Percentiles rank a stretch among this genome's conserved stretches.
These are phyloP conservation scores for Lactifluus piperatus DNA, from an alignment of 768 basidiomycete species.

Conservation along the genomic window DNA sequence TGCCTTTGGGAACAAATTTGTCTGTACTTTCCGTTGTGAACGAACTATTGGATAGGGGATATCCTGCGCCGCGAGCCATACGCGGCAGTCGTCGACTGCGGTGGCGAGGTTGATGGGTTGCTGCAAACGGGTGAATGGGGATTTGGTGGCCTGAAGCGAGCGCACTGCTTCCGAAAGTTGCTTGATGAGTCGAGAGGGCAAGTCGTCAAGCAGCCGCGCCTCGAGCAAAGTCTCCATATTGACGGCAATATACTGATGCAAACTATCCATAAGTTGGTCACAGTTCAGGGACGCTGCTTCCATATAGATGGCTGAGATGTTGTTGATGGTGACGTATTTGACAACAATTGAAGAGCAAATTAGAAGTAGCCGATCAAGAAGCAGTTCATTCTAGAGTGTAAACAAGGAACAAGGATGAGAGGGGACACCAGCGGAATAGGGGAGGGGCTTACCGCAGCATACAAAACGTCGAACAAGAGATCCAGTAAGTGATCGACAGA, in stretches of 20 bases:
- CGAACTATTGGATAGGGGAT: conserved; percentile 49
- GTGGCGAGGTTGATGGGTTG: conserved; percentile 39
- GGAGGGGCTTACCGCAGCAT: conserved; percentile 56
- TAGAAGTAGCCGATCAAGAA: conserved; percentile 77
- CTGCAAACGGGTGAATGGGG: conserved; percentile 55
- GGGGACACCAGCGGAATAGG: not conserved
- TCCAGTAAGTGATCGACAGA: conserved; percentile 71
- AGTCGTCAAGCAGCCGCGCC: conserved; percentile 66
- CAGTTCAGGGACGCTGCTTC: conserved; percentile 80
- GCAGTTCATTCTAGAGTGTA: conserved; percentile 62
- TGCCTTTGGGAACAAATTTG: conserved; percentile 26
- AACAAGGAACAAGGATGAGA: not conserved
- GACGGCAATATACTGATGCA: conserved; percentile 71
- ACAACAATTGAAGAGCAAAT: conserved; percentile 76
- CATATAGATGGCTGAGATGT: conserved; percentile 69
- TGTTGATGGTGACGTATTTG: conserved; percentile 55
- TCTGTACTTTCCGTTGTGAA: conserved; percentile 17
- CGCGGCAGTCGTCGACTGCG: conserved; percentile 45
- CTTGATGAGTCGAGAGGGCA: conserved; percentile 54
- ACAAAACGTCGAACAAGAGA: conserved; percentile 81
- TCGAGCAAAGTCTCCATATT: conserved; percentile 89
- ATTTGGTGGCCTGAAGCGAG: conserved; percentile 51
- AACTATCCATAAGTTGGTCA: conserved; percentile 50
- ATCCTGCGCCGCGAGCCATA: conserved; percentile 67
- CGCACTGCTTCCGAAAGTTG: conserved; percentile 55